Evolutionary conservation across 257 asterid genomes (phyloP), one percentile per base, ranked within the genome.

Genomic region (Parsonsia alboflavescens): DNA sequence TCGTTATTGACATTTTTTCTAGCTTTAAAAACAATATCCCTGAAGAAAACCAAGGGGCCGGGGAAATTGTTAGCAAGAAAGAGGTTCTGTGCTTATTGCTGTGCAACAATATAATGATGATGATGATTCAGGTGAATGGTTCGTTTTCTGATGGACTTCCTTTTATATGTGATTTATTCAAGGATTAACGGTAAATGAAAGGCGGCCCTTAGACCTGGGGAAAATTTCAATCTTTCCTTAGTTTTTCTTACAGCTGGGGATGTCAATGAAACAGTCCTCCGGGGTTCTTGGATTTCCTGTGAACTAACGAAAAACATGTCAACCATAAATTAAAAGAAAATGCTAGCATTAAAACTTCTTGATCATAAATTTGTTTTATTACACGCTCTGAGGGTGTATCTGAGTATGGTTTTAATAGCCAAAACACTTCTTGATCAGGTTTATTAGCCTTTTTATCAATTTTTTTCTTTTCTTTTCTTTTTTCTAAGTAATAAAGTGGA

Each of bases 1-100:
- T 76, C 10, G 33, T 17, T 48, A 76, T 76, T 69, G 50, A 65
- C 70, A 65, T 65, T 39, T 33, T n/a, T 65, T 17, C 28, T 10
- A 6, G 45, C 24, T 15, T 6, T 4, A 16, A 5, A 62, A 30
- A 24, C 39, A 58, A 58, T 30, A 1, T 62, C 45, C 39, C 0
- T 10, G 45, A 36, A 62, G 45, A 62, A 19, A 12, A 62, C 21
- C 45, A 15, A 33, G 3, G 39, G n/a, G n/a, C 7, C 12, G 46
- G 22, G 46, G 33, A 63, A 33, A 30, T 33, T 61, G 17, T 28
- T 21, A 33, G 67, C 7, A 30, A 61, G 28, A 22, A n/a, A 9
- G 5, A 10, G 19, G 21, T 30, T 62, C 2, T 63, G 30, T 39
- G 26, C 15, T 64, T 64, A 19, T 6, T 6, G 70, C 50, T 65